Conservation (phyloP, 805 yeast genomes). For the Yarrowia yakushimensis region DNA sequence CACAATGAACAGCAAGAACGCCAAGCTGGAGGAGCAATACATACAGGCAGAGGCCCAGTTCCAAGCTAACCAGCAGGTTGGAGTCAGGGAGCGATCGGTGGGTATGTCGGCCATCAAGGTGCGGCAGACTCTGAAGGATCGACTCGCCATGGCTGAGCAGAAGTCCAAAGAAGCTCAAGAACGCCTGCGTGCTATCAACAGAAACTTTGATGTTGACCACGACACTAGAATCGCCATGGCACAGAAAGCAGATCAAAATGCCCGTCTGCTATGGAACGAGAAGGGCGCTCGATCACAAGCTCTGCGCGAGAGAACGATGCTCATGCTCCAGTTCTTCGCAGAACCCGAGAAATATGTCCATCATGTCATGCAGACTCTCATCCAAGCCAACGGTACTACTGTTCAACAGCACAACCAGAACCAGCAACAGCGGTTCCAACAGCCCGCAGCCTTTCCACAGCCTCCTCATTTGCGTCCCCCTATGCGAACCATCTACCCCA, state of each 20-base stretch:
- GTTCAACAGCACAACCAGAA: background rate
- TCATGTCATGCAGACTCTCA: background rate
- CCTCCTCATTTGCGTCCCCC: background rate
- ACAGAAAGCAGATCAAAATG: background rate
- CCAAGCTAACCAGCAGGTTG: background rate
- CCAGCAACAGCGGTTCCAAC: background rate
- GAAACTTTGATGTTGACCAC: background rate
- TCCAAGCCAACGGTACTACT: background rate
- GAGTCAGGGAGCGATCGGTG: background rate
- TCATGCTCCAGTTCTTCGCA: background rate
- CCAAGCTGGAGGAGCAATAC: background rate
- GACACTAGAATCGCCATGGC: background rate
- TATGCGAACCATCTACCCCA: background rate
- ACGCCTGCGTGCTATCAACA: background rate
- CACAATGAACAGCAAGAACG: background rate
- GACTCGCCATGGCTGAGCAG: background rate
- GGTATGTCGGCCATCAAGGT: background rate
- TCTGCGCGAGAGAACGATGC: background rate
- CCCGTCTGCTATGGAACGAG: background rate
- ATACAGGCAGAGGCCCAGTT: background rate
- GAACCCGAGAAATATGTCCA: background rate
- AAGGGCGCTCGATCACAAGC: background rate
- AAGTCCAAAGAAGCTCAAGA: background rate
- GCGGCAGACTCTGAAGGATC: background rate
- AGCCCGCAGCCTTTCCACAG: background rate